Conservation (phyloP, 768 basidiomycete species). For the Tephrocybe sp. region DNA sequence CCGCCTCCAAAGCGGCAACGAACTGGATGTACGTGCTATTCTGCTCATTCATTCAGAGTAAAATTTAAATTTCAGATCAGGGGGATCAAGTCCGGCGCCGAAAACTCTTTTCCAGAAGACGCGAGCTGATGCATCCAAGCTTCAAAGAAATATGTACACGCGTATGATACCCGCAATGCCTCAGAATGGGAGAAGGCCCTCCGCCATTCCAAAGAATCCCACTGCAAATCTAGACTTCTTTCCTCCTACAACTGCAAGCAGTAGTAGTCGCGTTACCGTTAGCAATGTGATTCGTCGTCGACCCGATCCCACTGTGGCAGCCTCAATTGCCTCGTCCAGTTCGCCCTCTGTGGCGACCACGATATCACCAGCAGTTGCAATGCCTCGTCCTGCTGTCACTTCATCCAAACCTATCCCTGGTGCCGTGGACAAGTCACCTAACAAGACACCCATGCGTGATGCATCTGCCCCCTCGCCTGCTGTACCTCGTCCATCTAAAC, state of each 20-base stretch:
- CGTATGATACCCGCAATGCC: slow-evolving; percentile 57
- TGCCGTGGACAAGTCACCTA: slow-evolving; percentile 5
- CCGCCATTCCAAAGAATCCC: slow-evolving; percentile 36
- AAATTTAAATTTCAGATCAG: slow-evolving; percentile 24
- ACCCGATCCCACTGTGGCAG: slow-evolving; percentile 21
- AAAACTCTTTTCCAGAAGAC: slow-evolving; percentile 82
- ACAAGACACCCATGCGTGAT: slow-evolving; percentile 10
- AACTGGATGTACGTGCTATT: slow-evolving; percentile 47
- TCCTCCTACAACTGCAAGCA: slow-evolving; percentile 25
- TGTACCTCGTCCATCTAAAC: slow-evolving; percentile 34
- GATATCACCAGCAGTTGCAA: slow-evolving; percentile 17
- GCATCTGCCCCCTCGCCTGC: slow-evolving; percentile 17
- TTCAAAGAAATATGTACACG: slow-evolving; percentile 61
- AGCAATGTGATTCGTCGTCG: slow-evolving; percentile 46
- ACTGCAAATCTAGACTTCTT: slow-evolving; percentile 33
- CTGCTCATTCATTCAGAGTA: slow-evolving; percentile 9
- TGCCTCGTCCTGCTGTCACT: slow-evolving; percentile 13
- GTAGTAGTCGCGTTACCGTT: slow-evolving; percentile 48
- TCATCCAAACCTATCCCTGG: slow-evolving; percentile 14
- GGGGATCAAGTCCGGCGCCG: slow-evolving; percentile 41
- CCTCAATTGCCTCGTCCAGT: slow-evolving; percentile 4
- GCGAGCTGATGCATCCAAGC: slow-evolving; percentile 64
- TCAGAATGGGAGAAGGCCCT: slow-evolving; percentile 41
- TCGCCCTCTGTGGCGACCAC: slow-evolving; percentile 1
- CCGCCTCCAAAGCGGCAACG: slow-evolving; percentile 67